phyloP scores from a whole-genome alignment of 192 early-diverging fungal species.

The Coemansia sp. region DNA sequence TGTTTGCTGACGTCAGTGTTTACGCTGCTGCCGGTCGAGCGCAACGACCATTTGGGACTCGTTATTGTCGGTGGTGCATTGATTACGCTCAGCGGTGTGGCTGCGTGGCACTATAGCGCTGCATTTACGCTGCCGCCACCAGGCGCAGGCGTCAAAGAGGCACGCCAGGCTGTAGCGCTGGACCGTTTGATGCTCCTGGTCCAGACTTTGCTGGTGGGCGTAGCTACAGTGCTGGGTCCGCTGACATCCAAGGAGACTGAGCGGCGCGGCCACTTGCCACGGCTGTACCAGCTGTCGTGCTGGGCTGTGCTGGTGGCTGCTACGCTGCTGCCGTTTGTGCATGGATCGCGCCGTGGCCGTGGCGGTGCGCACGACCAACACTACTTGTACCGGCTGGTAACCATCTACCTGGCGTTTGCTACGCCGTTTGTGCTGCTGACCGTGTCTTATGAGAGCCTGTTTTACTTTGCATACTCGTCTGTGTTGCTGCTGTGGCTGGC shows the following conservation, averaged over 20 bases:
- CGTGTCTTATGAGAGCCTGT: slow-evolving; percentile 85
- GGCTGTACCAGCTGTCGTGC: slow-evolving; percentile 36
- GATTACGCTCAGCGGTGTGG: slow-evolving; percentile 41
- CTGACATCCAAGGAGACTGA: slow-evolving; percentile 36
- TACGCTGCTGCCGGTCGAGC: slow-evolving; percentile 85
- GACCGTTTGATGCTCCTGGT: slow-evolving; percentile 35
- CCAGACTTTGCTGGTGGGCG: slow-evolving; percentile 38
- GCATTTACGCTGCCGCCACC: slow-evolving; percentile 38
- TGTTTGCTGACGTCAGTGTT: slow-evolving; percentile 79
- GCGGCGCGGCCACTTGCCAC: slow-evolving; percentile 39
- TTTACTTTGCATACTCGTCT: slow-evolving; percentile 78
- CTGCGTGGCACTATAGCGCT: slow-evolving; percentile 41
- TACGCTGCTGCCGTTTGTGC: slow-evolving; percentile 40
- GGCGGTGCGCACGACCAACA: slow-evolving; percentile 59
- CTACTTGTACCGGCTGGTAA: slow-evolving; percentile 72
- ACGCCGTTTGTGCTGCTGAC: slow-evolving; percentile 84
- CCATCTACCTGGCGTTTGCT: slow-evolving; percentile 84
- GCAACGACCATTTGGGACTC: slow-evolving; percentile 66
- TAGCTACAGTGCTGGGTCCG: slow-evolving; percentile 44
- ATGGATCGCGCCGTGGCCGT: slow-evolving; percentile 33
- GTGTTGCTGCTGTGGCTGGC: slow-evolving; percentile 74
- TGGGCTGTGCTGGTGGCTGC: slow-evolving; percentile 46
- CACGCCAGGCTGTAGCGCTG: slow-evolving; percentile 27
- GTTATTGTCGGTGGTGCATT: slow-evolving; percentile 53
- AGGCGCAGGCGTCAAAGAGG: slow-evolving; percentile 19